These are phyloP conservation scores for Aureobasidium subglaciale DNA, from an alignment of 2,329 filamentous ascomycete genomes.

Conservation along the genomic window DNA sequence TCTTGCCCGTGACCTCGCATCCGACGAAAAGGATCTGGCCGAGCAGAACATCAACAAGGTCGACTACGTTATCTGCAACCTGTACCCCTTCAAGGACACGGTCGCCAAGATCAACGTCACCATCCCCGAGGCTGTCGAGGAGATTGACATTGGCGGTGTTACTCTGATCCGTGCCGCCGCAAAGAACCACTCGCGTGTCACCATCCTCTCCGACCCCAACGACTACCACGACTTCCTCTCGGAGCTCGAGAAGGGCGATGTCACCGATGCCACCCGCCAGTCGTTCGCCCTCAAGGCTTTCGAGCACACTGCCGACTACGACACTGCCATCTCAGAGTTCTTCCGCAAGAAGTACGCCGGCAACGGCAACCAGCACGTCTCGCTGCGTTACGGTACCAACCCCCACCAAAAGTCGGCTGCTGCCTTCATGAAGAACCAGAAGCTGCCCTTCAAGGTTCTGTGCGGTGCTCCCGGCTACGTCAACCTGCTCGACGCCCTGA, in stretches of 20 bases:
- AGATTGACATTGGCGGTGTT: constrained; percentile 97
- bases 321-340: constrained; percentile 88
- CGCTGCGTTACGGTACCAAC: constrained; percentile 92
- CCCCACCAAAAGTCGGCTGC: constrained; percentile 96
- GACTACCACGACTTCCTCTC: constrained; percentile 93
- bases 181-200: constrained; percentile 95
- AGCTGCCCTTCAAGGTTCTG: constrained; percentile 91
- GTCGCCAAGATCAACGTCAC: constrained; percentile 96
- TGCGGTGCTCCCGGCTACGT: constrained; percentile 89
- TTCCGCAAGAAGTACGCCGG: constrained; percentile 96
- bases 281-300: constrained; percentile 94
- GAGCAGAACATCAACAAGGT: constrained; percentile 94
- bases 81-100: constrained; percentile 99
- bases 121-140: constrained; percentile 91
- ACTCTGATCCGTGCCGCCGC: constrained; percentile 93
- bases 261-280: constrained; percentile 78
- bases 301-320: constrained; percentile 96
- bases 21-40: constrained; percentile 93
- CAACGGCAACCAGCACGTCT: constrained; percentile 72
- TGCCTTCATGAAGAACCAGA: constrained; percentile 65
- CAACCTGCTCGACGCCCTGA: constrained; percentile 92
- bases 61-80: constrained; percentile 92
- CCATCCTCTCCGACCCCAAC: constrained; percentile 85
- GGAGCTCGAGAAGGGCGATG: constrained; percentile 79
- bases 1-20: constrained; percentile 85